These are phyloP conservation scores for Peziza echinospora DNA, from an alignment of 495 filamentous ascomycete species.

Conservation along the genomic window DNA sequence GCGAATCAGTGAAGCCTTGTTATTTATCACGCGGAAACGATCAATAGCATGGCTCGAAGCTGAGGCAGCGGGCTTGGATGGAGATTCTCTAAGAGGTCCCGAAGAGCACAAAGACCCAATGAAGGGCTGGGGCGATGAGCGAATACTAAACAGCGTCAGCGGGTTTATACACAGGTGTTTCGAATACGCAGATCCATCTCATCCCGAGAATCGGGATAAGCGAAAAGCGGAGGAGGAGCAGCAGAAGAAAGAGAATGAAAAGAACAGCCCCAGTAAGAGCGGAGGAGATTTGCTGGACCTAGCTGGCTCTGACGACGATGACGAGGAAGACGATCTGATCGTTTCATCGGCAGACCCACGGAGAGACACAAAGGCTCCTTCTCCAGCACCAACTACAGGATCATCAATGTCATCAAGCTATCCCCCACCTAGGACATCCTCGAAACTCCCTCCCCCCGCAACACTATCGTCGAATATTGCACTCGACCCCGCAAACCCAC, in stretches of 20 bases:
- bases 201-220: conserved; percentile 26
- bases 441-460: not conserved
- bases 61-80: not conserved
- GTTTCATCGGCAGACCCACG: not conserved
- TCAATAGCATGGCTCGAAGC: not conserved
- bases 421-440: not conserved
- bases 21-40: conserved; percentile 61
- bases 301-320: conserved; percentile 9
- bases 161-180: conserved; percentile 92
- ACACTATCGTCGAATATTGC: conserved; percentile 46
- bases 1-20: conserved; percentile 75
- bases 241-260: conserved; percentile 9
- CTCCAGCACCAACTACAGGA: too few species aligned
- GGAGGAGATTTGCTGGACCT: conserved; percentile 13
- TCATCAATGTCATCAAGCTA: not conserved
- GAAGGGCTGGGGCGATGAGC: conserved; percentile 31
- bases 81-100: not conserved
- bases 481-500: conserved; percentile 72
- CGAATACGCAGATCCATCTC: conserved; percentile 92
- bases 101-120: conserved; percentile 40
- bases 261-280: conserved; percentile 20
- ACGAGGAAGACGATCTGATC: conserved; percentile 43
- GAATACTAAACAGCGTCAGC: conserved; percentile 74
- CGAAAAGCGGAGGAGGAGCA: conserved; percentile 21
- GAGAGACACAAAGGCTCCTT: not conserved